phyloP scores from a whole-genome alignment of 2,329 filamentous ascomycete species.

The Clonostachys chloroleuca region DNA sequence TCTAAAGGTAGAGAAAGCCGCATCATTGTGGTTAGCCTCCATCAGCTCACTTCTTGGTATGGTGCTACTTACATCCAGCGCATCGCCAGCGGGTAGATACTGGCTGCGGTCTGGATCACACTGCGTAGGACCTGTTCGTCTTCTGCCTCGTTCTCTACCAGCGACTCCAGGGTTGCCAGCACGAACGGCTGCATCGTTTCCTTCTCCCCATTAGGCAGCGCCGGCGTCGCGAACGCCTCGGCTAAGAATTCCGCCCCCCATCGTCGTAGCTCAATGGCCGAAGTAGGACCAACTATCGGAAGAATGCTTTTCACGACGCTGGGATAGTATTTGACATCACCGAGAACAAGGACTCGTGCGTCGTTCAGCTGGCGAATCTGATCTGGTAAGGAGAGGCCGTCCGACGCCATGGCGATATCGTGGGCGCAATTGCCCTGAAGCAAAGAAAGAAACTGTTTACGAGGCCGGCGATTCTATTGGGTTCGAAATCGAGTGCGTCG shows the following conservation, averaged over 20 bases:
- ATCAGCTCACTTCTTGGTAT: not conserved
- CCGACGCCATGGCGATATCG: not conserved
- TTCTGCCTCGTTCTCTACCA: slow-evolving; percentile 68
- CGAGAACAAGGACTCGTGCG: slow-evolving; percentile 84
- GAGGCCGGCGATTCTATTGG: not conserved
- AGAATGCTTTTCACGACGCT: slow-evolving; percentile 89
- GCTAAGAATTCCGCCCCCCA: slow-evolving; percentile 97
- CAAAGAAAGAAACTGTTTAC: not conserved
- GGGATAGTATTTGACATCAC: slow-evolving; percentile 82
- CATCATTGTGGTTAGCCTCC: too few species aligned
- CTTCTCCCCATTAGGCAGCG: slow-evolving; percentile 72
- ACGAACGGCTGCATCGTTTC: slow-evolving; percentile 73
- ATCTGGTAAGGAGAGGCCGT: slow-evolving; percentile 58
- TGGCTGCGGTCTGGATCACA: slow-evolving; percentile 82
- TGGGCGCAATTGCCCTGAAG: not conserved
- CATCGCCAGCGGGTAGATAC: slow-evolving; percentile 88
- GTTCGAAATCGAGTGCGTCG: not conserved
- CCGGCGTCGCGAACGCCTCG: slow-evolving; percentile 93
- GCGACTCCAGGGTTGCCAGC: slow-evolving; percentile 68
- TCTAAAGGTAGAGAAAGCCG: slow-evolving; percentile 39
- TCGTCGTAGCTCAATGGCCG: slow-evolving; percentile 77
- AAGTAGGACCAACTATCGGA: slow-evolving; percentile 77
- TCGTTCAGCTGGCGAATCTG: slow-evolving; percentile 86
- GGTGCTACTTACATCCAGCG: slow-evolving; percentile 79
- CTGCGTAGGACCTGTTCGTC: slow-evolving; percentile 80